Conservation (phyloP, 1,284 basidiomycete genomes). For the Puccinia hordei region DNA sequence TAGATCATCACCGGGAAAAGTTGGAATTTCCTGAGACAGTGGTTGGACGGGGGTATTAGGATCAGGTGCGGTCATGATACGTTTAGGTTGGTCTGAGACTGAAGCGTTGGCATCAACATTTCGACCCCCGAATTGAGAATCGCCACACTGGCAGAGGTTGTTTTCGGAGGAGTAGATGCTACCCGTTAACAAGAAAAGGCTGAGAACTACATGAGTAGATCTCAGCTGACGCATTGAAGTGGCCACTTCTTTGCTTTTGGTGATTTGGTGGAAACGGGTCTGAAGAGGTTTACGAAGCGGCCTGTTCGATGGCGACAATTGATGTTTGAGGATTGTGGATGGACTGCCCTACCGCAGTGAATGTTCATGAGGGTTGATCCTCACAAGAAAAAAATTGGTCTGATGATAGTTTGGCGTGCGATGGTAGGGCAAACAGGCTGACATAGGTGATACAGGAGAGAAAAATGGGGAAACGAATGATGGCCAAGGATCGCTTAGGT, state of each 20-base stretch:
- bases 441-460: background rate
- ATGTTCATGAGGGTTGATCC: conserved; percentile 26
- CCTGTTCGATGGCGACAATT: conserved; percentile 9
- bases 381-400: background rate
- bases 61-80: background rate
- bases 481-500: background rate
- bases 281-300: background rate
- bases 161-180: background rate
- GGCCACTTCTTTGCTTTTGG: background rate
- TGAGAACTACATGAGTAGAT: background rate
- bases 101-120: background rate
- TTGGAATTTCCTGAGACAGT: background rate
- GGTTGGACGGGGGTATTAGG: background rate
- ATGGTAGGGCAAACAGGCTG: background rate
- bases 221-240: conserved; percentile 30
- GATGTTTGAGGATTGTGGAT: background rate
- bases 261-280: background rate
- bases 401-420: background rate
- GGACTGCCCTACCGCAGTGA: background rate
- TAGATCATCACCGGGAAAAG: background rate
- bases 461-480: background rate
- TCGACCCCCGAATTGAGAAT: background rate
- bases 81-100: background rate
- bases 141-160: conserved; percentile 11
- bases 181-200: conserved; percentile 3